Evolutionary conservation across 2,329 filamentous ascomycete genomes (phyloP), one percentile per base, ranked within the genome.

Genomic region (Fusarium keratoplasticum): DNA sequence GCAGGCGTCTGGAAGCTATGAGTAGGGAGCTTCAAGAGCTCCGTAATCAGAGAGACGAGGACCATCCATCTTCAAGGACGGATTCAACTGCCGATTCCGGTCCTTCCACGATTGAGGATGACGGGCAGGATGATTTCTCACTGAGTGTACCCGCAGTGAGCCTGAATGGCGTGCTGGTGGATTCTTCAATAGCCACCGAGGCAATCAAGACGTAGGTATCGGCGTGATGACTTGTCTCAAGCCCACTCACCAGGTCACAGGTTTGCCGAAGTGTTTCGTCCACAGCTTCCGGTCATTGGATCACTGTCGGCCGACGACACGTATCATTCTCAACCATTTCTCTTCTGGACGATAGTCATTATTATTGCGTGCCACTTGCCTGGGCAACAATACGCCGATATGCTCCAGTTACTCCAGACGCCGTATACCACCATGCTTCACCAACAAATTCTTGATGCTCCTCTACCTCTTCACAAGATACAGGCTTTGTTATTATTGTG

Each of bases 271-370:
- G 35, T 74, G 9, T 76, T 76, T 20, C 71, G 71, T 1, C 73
- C 68, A 1, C 66, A 75, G 1, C 66, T 76, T 1, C 74, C 71
- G 16, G 50, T 76, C 6, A 25, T 76, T 1, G 68, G 64, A 11
- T 22, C 64, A 2, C 61, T 76, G 0, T 68, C 62, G 1, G 54
- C 70, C 0, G 40, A 55, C 25, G 36, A 60, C 2, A 47, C 57
- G 1, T 74, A 70, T 16, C 44, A 47, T 3, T 60, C 42, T 1
- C 66, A 74, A 2, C 62, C 73, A 1, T 63, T 76, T 14, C 54
- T 76, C 3, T 76, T 76, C 64, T 76, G 74, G 74, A 76, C 74
- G 5, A 74, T 76, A 3, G 10, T 76, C 25, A 31, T 69, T 1
- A 66, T 76, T 1, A 59, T 74, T 13, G 31, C 70, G 0, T 66